Evolutionary conservation across 1,139 yeast genomes (phyloP).

Genomic region (Meyerozyma carpophila): DNA sequence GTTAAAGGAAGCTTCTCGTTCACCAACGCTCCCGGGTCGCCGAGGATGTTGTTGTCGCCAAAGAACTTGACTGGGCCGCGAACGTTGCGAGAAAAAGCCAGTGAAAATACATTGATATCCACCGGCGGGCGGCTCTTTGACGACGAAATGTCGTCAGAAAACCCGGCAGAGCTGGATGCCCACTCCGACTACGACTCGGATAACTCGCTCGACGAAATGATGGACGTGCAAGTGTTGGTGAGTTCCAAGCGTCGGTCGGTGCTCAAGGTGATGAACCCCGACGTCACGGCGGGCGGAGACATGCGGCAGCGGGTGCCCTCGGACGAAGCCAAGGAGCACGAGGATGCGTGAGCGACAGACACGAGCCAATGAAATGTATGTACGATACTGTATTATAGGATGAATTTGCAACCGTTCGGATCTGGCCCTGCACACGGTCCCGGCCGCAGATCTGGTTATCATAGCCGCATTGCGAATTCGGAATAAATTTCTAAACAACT

Average conservation of each 20-base stretch:
- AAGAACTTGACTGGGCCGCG: neutral
- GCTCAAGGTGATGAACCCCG: conserved; percentile 50
- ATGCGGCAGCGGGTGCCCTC: conserved; percentile 1
- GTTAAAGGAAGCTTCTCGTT: conserved; percentile 20
- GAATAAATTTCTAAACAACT: neutral
- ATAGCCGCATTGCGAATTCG: neutral
- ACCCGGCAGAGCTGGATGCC: conserved; percentile 8
- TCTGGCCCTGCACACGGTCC: neutral
- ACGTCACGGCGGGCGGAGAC: neutral
- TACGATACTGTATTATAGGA: neutral
- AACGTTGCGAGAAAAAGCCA: neutral
- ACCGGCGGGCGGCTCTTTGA: neutral
- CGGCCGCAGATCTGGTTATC: neutral
- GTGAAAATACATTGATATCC: neutral
- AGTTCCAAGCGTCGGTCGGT: conserved; percentile 64
- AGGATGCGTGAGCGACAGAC: neutral
- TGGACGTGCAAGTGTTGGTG: conserved; percentile 72
- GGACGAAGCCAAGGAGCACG: neutral
- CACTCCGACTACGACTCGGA: conserved; percentile 26
- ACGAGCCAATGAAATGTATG: neutral
- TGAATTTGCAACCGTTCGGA: too few relatives aligned
- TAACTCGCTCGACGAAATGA: conserved; percentile 33
- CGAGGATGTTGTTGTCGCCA: conserved; percentile 4
- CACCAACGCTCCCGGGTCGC: conserved; percentile 11
- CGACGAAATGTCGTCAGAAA: conserved; percentile 3